Conservation (phyloP, 106 monocot genomes). For the Dioscorea zingiberensis region DNA sequence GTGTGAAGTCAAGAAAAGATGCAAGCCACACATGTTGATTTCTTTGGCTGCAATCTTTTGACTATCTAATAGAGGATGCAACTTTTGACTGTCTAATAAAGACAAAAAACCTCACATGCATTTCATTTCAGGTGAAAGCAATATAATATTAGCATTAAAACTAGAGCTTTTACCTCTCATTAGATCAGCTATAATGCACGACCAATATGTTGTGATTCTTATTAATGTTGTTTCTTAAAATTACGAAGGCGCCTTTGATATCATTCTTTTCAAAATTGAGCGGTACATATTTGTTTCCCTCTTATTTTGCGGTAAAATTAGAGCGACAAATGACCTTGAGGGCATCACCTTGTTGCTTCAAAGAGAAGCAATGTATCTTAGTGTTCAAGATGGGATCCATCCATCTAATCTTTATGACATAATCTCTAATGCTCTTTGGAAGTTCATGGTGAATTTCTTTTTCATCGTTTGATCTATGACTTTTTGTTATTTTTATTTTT, state of each 20-base stretch:
- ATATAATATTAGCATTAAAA: too few relatives aligned
- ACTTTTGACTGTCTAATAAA: too few relatives aligned
- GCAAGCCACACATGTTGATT: too few relatives aligned
- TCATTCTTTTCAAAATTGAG: too few relatives aligned
- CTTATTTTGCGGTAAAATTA: slow-evolving; percentile 64
- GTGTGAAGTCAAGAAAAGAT: too few relatives aligned
- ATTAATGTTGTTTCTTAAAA: background rate
- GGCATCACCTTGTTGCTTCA: slow-evolving; percentile 77
- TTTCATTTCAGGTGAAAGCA: too few relatives aligned
- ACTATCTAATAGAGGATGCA: too few relatives aligned
- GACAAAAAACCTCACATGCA: too few relatives aligned
- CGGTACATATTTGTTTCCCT: too few relatives aligned
- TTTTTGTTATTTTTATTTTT: slow-evolving; percentile 4
- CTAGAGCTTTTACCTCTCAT: background rate
- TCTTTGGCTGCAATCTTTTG: too few relatives aligned
- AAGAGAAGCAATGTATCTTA: slow-evolving; percentile 88
- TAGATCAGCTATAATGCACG: background rate
- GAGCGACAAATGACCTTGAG: slow-evolving; percentile 70
- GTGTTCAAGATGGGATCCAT: slow-evolving; percentile 76
- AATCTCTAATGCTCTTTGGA: slow-evolving; percentile 95
- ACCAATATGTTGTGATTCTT: background rate
- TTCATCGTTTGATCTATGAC: background rate
- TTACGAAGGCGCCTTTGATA: too few relatives aligned
- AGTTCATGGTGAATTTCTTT: slow-evolving; percentile 70
- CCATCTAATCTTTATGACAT: slow-evolving; percentile 88